Evolutionary conservation across 2,329 filamentous ascomycete genomes (phyloP).

Genomic region (Cladophialophora immunda): DNA sequence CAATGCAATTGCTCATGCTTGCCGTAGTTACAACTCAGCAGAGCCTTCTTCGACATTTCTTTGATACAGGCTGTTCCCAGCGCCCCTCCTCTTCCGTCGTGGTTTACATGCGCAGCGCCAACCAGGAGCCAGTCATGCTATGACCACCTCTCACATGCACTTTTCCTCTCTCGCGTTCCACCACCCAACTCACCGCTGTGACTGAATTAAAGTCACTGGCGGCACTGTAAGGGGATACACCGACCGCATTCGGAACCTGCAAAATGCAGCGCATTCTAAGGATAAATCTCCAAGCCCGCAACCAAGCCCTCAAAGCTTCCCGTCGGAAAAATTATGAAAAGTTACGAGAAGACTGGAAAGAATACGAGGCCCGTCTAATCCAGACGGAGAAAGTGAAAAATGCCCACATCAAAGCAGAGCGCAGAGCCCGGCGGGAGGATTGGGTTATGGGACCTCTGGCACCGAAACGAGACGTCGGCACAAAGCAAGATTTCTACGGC

Average conservation of each 20-base stretch:
- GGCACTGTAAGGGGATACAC: neutral
- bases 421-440: conserved; percentile 72
- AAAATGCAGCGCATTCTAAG: conserved; percentile 76
- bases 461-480: conserved; percentile 76
- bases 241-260: neutral
- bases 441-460: conserved; percentile 81
- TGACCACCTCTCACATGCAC: neutral
- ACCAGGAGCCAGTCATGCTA: neutral
- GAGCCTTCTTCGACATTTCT: neutral
- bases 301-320: conserved; percentile 64
- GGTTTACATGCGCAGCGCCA: neutral
- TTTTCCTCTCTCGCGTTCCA: neutral
- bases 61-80: neutral
- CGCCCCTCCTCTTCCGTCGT: neutral
- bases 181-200: neutral
- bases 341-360: conserved; percentile 51
- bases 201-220: neutral
- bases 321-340: conserved; percentile 55
- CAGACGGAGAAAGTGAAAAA: conserved; percentile 38
- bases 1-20: neutral
- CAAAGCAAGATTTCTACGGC: conserved; percentile 66
- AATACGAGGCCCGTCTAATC: conserved; percentile 44
- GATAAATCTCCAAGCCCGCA: conserved; percentile 72
- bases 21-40: neutral
- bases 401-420: conserved; percentile 57